Conservation (phyloP, 2,329 filamentous ascomycete genomes). For the Verticillium alfalfae region DNA sequence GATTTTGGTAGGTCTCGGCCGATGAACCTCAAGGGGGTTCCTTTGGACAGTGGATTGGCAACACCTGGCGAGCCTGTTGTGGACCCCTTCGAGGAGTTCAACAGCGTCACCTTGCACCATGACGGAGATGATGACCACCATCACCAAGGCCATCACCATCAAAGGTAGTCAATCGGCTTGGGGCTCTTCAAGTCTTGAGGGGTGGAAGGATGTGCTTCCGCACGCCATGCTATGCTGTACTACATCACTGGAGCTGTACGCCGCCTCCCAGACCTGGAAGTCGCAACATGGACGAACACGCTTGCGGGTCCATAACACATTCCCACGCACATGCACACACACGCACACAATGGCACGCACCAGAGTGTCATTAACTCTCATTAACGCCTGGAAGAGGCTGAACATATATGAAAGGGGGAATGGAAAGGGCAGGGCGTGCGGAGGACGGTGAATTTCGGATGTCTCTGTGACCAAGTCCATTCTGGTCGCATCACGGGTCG, state of each 20-base stretch:
- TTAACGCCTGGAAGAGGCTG: background rate
- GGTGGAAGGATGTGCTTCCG: background rate
- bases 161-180: background rate
- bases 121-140: conserved; percentile 71
- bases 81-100: conserved; percentile 98
- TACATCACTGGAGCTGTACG: background rate
- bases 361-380: background rate
- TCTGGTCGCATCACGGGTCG: background rate
- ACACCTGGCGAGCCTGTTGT: conserved; percentile 77
- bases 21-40: conserved; percentile 66
- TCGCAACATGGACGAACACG: background rate
- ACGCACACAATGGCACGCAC: background rate
- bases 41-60: conserved; percentile 76
- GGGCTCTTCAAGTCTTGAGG: background rate
- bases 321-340: background rate
- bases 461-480: background rate
- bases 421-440: background rate
- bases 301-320: background rate
- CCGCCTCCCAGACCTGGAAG: background rate
- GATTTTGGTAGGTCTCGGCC: conserved; percentile 64
- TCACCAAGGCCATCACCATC: conserved; percentile 14
- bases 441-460: background rate
- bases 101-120: conserved; percentile 94
- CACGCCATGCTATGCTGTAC: background rate
- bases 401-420: background rate